Evolutionary conservation across 1,139 yeast species (phyloP).

Genomic region (Debaryomyces coudertii): DNA sequence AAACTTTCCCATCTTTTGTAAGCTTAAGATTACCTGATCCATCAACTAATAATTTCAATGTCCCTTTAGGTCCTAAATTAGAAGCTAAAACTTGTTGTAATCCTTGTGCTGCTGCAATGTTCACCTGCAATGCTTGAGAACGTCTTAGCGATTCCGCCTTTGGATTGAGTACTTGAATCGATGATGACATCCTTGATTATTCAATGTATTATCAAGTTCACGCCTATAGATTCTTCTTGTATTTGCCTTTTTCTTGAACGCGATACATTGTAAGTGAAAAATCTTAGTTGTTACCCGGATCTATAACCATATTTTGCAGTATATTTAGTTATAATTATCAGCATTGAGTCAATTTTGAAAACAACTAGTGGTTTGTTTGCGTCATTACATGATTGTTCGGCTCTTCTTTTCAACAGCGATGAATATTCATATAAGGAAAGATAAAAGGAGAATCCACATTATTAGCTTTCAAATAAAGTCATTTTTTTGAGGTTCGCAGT

Average conservation of each 20-base stretch:
- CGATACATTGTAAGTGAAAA: conserved; percentile 9
- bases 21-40: conserved; percentile 95
- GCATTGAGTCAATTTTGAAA: not conserved
- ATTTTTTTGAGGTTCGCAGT: not conserved
- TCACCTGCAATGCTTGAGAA: conserved; percentile 92
- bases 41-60: conserved; percentile 93
- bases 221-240: not conserved
- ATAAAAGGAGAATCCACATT: not conserved
- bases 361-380: too few species aligned
- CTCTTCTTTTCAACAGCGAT: too few species aligned
- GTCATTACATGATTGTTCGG: too few species aligned
- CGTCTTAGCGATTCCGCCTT: conserved; percentile 96
- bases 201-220: conserved; percentile 5
- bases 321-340: not conserved
- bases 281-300: conserved; percentile 9
- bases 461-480: not conserved
- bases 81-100: conserved; percentile 89
- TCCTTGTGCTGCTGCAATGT: conserved; percentile 96
- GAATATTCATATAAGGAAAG: not conserved
- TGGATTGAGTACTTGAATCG: conserved; percentile 90
- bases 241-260: conserved; percentile 14
- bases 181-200: conserved; percentile 43
- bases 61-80: conserved; percentile 96
- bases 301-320: not conserved
- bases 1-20: conserved; percentile 96